Evolutionary conservation across 1,284 basidiomycete species (phyloP).

Genomic region (Apiotrichum gracile): DNA sequence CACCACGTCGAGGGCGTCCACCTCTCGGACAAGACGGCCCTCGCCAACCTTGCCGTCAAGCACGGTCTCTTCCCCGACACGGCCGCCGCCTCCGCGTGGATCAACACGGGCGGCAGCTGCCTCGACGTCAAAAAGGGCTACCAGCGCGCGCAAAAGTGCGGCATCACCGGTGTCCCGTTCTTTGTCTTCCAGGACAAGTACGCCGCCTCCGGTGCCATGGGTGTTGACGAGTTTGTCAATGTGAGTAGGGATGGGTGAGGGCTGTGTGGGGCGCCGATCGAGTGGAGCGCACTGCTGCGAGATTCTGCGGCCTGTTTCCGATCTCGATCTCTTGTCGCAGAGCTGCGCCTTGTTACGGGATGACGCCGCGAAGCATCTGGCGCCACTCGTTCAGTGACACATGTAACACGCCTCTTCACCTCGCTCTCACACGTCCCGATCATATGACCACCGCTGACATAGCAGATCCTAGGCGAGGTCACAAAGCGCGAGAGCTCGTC

Average conservation of each 20-base stretch:
- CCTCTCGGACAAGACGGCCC: constrained; percentile 33
- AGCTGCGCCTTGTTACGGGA: no score
- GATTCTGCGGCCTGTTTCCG: no score
- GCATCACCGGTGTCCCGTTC: constrained; percentile 51
- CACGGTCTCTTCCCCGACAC: constrained; percentile 39
- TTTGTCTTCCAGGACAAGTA: constrained; percentile 46
- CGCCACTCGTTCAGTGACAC: no score
- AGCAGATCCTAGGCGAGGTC: constrained; percentile 6
- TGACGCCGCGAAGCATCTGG: no score
- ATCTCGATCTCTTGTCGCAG: no score
- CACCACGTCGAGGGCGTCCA: constrained; percentile 47
- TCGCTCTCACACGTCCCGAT: not conserved
- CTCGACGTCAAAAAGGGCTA: constrained; percentile 39
- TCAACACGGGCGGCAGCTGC: constrained; percentile 33
- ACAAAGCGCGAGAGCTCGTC: constrained; percentile 2
- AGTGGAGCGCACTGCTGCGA: no score
- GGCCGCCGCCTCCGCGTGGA: constrained; percentile 30
- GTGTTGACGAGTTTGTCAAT: constrained; percentile 49
- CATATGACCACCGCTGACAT: not conserved
- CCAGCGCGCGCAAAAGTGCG: constrained; percentile 30
- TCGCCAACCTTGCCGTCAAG: constrained; percentile 40
- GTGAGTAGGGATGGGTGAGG: constrained; percentile 34
- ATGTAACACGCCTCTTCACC: no score
- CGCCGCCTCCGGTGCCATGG: constrained; percentile 47
- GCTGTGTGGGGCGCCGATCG: no score